A percentile compares a stretch with the other conserved stretches of the same genome.
phyloP scores from a whole-genome alignment of 345 rosid genomes.

The Gossypium anomalum region DNA sequence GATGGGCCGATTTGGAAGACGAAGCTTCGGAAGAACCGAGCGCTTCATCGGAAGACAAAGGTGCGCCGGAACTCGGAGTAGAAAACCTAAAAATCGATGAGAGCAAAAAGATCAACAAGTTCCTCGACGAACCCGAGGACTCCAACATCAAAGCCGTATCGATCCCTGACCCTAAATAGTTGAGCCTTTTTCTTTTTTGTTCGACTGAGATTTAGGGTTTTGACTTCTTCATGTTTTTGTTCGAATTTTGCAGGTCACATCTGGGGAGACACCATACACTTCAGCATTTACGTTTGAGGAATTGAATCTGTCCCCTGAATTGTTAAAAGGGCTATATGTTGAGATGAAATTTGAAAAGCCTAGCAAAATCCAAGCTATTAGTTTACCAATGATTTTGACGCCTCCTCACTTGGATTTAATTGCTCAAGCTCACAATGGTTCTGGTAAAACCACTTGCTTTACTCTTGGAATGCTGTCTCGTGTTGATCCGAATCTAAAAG shows the following conservation, averaged over 20 bases:
- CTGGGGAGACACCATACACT: slow-evolving; percentile 78
- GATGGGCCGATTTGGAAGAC: slow-evolving; percentile 72
- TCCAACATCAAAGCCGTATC: slow-evolving; percentile 72
- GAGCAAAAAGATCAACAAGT: slow-evolving; percentile 40
- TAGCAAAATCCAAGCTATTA: slow-evolving; percentile 89
- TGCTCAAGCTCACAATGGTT: slow-evolving; percentile 96
- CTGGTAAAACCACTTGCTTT: slow-evolving; percentile 96
- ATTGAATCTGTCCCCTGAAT: slow-evolving; percentile 64
- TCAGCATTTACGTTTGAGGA: slow-evolving; percentile 82
- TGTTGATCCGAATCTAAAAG: slow-evolving; percentile 46
- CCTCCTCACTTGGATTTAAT: slow-evolving; percentile 79
- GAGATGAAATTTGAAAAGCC: slow-evolving; percentile 95
- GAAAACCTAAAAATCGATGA: slow-evolving; percentile 49
- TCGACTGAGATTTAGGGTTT: slow-evolving; percentile 11
- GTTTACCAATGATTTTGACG: slow-evolving; percentile 87
- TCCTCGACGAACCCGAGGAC: slow-evolving; percentile 83
- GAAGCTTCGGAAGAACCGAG: slow-evolving; percentile 37
- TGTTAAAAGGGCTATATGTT: slow-evolving; percentile 81
- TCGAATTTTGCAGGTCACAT: slow-evolving; percentile 45
- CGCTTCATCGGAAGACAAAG: slow-evolving; percentile 34
- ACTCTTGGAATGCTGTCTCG: slow-evolving; percentile 95
- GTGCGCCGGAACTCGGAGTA: slow-evolving; percentile 32
- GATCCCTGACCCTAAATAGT: background rate
- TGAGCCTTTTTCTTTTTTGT: background rate
- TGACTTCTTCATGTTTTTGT: background rate